Percentiles rank a stretch among this genome's conserved stretches.
Evolutionary conservation across 1,284 basidiomycete genomes (phyloP).

Genomic region (Naganishia sp.): DNA sequence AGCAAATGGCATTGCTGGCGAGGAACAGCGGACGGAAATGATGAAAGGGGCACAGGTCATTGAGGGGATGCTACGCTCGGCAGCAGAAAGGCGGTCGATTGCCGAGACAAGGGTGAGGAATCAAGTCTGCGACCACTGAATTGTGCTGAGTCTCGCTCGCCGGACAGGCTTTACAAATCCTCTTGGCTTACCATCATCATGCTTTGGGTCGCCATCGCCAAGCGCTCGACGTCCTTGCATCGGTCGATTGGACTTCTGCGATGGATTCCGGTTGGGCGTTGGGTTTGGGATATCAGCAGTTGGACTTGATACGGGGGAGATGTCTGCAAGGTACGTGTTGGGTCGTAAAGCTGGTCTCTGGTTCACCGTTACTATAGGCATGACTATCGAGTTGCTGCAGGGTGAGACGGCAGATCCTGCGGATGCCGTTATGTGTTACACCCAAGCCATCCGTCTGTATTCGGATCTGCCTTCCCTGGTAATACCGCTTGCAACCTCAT

Average conservation of each 20-base stretch:
- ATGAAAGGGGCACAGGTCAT: slow-evolving; percentile 33
- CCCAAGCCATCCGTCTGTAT: slow-evolving; percentile 37
- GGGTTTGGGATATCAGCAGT: slow-evolving; percentile 40
- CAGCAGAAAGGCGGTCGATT: slow-evolving; percentile 61
- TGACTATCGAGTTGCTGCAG: slow-evolving; percentile 40
- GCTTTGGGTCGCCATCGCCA: slow-evolving; percentile 66
- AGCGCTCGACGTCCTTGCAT: slow-evolving; percentile 63
- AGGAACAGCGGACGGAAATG: slow-evolving; percentile 36
- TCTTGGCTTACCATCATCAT: slow-evolving; percentile 73
- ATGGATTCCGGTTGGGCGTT: slow-evolving; percentile 40
- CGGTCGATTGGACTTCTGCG: slow-evolving; percentile 60
- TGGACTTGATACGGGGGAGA: slow-evolving; percentile 53
- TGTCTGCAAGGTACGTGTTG: slow-evolving; percentile 50
- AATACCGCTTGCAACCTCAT: slow-evolving; percentile 32
- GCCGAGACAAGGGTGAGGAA: slow-evolving; percentile 47
- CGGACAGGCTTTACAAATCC: slow-evolving; percentile 56
- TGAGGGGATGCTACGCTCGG: slow-evolving; percentile 38
- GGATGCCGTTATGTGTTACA: slow-evolving; percentile 40
- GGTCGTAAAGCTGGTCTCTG: not conserved
- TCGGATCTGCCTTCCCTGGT: slow-evolving; percentile 26
- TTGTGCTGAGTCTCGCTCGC: slow-evolving; percentile 54
- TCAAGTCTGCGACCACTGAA: slow-evolving; percentile 1
- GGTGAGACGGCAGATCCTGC: slow-evolving; percentile 28
- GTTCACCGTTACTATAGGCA: slow-evolving; percentile 33
- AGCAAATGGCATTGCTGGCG: slow-evolving; percentile 28